A percentile compares a stretch with the other conserved stretches of the same genome.
phyloP scores from a whole-genome alignment of 2,329 filamentous ascomycete species.

The Claviceps sp. region DNA sequence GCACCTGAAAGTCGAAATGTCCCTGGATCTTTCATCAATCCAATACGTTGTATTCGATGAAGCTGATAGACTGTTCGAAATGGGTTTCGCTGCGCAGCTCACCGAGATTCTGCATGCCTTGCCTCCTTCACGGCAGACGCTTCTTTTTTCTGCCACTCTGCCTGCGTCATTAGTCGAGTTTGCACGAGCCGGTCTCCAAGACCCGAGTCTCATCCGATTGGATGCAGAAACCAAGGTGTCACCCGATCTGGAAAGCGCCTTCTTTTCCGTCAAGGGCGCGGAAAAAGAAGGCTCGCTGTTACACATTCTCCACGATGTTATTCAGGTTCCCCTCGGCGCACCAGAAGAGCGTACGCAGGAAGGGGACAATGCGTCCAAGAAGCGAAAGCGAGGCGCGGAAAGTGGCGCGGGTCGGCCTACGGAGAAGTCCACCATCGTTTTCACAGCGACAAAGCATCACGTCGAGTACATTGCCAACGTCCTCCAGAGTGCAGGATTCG shows the following conservation, averaged over 20 bases:
- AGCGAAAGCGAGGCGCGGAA: constrained; percentile 52
- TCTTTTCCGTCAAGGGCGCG: constrained; percentile 81
- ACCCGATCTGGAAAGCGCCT: constrained; percentile 86
- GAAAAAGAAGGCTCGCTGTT: constrained; percentile 91
- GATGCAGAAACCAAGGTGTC: constrained; percentile 95
- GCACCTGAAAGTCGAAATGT: constrained; percentile 96
- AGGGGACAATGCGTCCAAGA: constrained; percentile 42
- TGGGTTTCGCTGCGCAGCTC: constrained; percentile 92
- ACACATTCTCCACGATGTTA: constrained; percentile 79
- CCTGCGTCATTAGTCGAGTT: constrained; percentile 94
- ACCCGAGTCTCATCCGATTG: constrained; percentile 77
- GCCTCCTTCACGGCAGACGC: constrained; percentile 71
- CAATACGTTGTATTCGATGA: constrained; percentile 96
- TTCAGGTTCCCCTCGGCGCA: constrained; percentile 68
- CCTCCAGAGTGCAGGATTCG: constrained; percentile 70
- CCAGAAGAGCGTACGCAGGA: constrained; percentile 38
- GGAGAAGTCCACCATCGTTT: constrained; percentile 85
- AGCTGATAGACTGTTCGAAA: constrained; percentile 91
- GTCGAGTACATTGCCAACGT: constrained; percentile 82
- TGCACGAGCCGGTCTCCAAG: constrained; percentile 81
- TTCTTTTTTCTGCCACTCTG: constrained; percentile 89
- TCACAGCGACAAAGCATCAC: constrained; percentile 90
- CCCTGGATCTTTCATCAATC: constrained; percentile 76
- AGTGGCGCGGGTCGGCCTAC: constrained; percentile 55
- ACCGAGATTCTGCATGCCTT: constrained; percentile 86